Evolutionary conservation across 768 basidiomycete genomes (phyloP).

Genomic region (Hemileccinum impolitum): DNA sequence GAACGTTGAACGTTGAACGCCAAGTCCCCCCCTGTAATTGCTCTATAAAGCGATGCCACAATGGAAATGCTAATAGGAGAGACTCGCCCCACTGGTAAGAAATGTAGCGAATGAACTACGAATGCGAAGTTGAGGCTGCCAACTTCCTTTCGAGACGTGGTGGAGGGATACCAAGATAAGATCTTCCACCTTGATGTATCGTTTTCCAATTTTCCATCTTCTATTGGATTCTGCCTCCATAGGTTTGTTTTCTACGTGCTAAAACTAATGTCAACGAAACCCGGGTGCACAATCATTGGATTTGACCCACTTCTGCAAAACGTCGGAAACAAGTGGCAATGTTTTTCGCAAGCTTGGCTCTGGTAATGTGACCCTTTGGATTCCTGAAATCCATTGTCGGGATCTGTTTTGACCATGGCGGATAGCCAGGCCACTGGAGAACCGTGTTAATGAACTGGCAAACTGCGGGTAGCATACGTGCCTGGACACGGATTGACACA

Average conservation of each 20-base stretch:
- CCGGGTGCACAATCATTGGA: not conserved
- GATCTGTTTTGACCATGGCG: conserved; percentile 76
- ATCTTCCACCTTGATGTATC: conserved; percentile 59
- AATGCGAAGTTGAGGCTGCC: conserved; percentile 76
- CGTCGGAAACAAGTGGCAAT: conserved; percentile 73
- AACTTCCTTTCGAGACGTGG: conserved; percentile 79
- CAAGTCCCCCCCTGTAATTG: too few relatives aligned
- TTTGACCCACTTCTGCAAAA: conserved; percentile 53
- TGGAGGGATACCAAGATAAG: conserved; percentile 75
- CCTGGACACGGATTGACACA: conserved; percentile 76
- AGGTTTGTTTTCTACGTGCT: conserved; percentile 49
- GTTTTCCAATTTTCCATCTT: conserved; percentile 59
- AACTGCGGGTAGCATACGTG: conserved; percentile 27
- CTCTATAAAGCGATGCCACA: not conserved
- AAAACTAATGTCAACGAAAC: conserved; percentile 7
- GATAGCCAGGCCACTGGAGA: conserved; percentile 74
- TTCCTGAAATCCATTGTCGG: conserved; percentile 79
- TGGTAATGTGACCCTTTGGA: conserved; percentile 74
- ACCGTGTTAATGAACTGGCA: conserved; percentile 1
- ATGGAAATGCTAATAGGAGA: not conserved
- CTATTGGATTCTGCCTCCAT: conserved; percentile 64
- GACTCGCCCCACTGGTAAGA: conserved; percentile 3
- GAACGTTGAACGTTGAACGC: too few relatives aligned
- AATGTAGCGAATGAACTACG: not conserved
- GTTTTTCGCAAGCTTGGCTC: conserved; percentile 73